Conservation (phyloP, 257 asterid genomes). For the Solanum paucissectum region DNA sequence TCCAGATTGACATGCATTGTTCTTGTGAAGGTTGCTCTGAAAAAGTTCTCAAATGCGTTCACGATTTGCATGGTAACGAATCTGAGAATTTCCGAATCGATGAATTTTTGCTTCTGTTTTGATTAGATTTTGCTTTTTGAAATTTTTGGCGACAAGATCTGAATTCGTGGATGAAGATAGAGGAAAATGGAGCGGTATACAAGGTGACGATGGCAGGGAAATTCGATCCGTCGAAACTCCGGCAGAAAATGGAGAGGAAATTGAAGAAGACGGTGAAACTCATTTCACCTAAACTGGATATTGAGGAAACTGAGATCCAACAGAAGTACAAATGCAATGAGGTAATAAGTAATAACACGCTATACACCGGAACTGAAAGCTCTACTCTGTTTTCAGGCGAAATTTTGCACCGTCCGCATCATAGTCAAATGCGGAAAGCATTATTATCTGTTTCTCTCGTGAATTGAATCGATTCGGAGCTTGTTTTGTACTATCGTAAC, state of each 20-base stretch:
- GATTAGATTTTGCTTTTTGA: neutral
- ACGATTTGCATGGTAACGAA: neutral
- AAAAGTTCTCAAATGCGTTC: neutral
- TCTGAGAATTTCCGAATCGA: neutral
- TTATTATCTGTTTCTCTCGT: neutral
- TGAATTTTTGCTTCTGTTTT: neutral
- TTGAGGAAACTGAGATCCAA: neutral
- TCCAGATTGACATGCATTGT: neutral
- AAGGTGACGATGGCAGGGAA: constrained; percentile 53
- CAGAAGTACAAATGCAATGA: constrained; percentile 31
- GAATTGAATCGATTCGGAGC: neutral
- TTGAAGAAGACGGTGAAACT: constrained; percentile 44
- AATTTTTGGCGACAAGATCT: neutral
- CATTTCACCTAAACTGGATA: constrained; percentile 37
- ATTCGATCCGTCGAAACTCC: constrained; percentile 53
- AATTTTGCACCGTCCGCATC: neutral
- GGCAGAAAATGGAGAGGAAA: constrained; percentile 41
- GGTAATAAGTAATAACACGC: neutral
- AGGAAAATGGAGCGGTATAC: constrained; percentile 19
- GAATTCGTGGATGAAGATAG: neutral
- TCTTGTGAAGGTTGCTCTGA: neutral
- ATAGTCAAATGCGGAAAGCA: neutral
- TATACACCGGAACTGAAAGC: neutral
- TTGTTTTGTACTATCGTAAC: neutral
- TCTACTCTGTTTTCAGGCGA: neutral